Conservation (phyloP, 225 moss, liverwort and hornwort species). For the Straminergon stramineum region DNA sequence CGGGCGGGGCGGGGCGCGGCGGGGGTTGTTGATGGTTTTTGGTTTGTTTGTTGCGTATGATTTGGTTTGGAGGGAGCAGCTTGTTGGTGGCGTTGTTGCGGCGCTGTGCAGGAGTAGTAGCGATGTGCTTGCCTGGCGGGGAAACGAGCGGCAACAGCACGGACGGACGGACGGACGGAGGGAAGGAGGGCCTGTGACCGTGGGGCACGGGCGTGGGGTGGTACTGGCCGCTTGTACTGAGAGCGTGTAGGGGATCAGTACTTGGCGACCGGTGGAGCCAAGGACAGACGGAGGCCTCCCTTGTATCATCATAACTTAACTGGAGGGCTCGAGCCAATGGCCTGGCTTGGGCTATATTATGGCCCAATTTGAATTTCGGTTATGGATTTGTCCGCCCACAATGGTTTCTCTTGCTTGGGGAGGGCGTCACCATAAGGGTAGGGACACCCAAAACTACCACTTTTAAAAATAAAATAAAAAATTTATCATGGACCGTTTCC, state of each 20-base stretch:
- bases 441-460: neutral
- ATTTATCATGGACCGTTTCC: too few relatives aligned
- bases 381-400: neutral
- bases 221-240: neutral
- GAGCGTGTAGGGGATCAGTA: constrained; percentile 28
- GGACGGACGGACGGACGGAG: neutral
- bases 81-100: neutral
- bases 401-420: neutral
- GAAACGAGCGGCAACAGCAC: neutral
- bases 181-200: neutral
- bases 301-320: constrained; percentile 8
- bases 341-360: neutral
- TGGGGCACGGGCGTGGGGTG: neutral
- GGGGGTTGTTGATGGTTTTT: neutral
- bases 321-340: neutral
- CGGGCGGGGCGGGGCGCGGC: too few relatives aligned
- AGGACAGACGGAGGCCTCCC: neutral
- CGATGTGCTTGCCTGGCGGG: neutral
- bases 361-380: constrained; percentile 13
- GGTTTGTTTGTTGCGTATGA: constrained; percentile 2
- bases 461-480: too few relatives aligned
- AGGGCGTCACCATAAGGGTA: neutral
- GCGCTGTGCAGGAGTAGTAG: neutral
- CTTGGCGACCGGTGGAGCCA: constrained; percentile 9
- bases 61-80: neutral